A percentile compares a stretch with the other conserved stretches of the same genome.
phyloP scores from a whole-genome alignment of 495 filamentous ascomycete genomes.

The Podospora sp. region DNA sequence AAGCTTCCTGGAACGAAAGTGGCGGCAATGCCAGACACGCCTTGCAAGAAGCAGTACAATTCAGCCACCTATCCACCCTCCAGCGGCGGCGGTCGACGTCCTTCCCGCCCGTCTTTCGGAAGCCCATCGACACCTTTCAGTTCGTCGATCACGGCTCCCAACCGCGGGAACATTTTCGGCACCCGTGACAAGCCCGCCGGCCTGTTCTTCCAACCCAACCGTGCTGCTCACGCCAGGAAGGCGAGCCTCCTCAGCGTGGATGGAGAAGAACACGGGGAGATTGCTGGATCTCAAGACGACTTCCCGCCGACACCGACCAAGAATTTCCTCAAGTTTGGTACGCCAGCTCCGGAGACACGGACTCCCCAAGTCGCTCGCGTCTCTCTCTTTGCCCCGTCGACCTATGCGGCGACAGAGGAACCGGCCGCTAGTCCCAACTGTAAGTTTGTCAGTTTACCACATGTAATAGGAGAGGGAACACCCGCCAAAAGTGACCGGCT shows the following conservation, averaged over 20 bases:
- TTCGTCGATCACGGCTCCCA: conserved; percentile 46
- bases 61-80: conserved; percentile 64
- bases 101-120: conserved; percentile 36
- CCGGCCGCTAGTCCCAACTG: conserved; percentile 36
- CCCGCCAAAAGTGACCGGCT: conserved; percentile 25
- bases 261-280: conserved; percentile 63
- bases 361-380: conserved; percentile 32
- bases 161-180: conserved; percentile 59
- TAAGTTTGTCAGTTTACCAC: conserved; percentile 41
- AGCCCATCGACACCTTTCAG: conserved; percentile 67
- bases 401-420: conserved; percentile 28
- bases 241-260: conserved; percentile 78
- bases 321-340: conserved; percentile 47
- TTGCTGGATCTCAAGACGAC: conserved; percentile 64
- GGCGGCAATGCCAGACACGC: conserved; percentile 79
- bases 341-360: conserved; percentile 27
- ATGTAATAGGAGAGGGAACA: conserved; percentile 28
- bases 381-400: conserved; percentile 33
- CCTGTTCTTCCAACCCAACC: conserved; percentile 43
- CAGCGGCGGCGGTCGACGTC: conserved; percentile 55
- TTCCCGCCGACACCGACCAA: conserved; percentile 94
- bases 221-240: conserved; percentile 56
- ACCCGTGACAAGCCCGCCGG: conserved; percentile 56
- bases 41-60: conserved; percentile 81
- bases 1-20: conserved; percentile 43